Evolutionary conservation across 352 stramenopile genomes (phyloP), one percentile per base, ranked within the genome.

Genomic region (Pythium oligandrum): DNA sequence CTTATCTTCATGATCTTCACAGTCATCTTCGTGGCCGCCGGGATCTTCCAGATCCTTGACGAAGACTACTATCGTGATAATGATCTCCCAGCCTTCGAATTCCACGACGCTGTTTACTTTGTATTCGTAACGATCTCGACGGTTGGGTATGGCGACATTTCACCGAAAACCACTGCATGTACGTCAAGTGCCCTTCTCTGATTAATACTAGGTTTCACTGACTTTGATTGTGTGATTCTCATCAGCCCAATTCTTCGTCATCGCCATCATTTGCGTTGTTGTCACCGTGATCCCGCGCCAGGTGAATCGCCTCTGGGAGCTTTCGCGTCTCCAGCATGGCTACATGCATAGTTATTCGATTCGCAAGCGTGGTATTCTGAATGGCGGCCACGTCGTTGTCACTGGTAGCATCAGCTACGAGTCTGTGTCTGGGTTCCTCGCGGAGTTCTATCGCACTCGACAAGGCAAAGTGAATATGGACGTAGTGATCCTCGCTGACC

Each of bases 101-200:
- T 87, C 50, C 76, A 85, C 62, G 59, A 82, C 58, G 72, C 71
- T 11, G 64, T 87, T 48, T 85, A 87, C 53, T 87, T 85, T 45
- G 73, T 87, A 26, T 83, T 87, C 44, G 76, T 85, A 33, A 87
- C 76, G 3, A 62, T 87, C 12, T 73, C 73, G 0, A 87, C 76
- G 1, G 75, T 87, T 40, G 76, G 76, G 31, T 87, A 80, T 48
- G 73, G 73, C 6, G 76, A 85, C 40, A 85, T 87, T 32, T 71
- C 71, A 3, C 73, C 76, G 8, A 63, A 69, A 12, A 84, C 69
- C 4, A 71, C 66, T 0, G 59, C 63, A 43, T 79, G 70, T 82
- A 54, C 38, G 61, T 63, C 11, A 9, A 2, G 33, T 42, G 10
- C 10, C 2, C 17, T 26, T 11, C 2, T 36, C 40, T 10, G 47